Base-by-base conservation (phyloP, 371 early-diverging fungal genomes). In the Mortierella sp. region DNA sequence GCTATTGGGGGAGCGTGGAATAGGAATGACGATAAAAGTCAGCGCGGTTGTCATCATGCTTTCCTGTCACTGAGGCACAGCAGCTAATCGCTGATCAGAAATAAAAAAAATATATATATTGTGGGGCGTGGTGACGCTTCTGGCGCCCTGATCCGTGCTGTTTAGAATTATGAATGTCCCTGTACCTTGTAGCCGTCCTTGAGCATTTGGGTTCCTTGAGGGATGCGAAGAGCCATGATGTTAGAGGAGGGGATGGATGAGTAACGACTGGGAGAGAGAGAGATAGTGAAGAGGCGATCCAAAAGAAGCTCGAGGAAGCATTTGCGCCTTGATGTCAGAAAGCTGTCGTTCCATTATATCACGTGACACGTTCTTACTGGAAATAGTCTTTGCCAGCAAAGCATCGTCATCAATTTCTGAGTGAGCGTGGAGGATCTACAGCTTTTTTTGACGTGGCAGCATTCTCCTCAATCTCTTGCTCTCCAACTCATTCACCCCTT, bases 141-240 rank as follows among this genome's bases (percentile, higher is more conserved):
- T 52, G 64, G 55, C 2, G 55, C 55, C 24, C 30, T 28, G 55
- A 55, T 55, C 55, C 9, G 55, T 14, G 11, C 4, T 55, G 28
- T 4, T 24, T 55, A 24, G 24, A 30, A 55, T 55, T 28, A 24
- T 10, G 55, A 28, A 43, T 45, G 55, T 14, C 20, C 20, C 14
- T 14, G 61, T 88, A 95, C 96, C 92, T 97, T 96, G 91, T 96
- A 97, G 69, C 98, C 98, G 55, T 97, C 98, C 89, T 97, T 97
- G 86, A 98, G 96, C 78, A 98, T 91, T 86, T 95, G 94, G 26
- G 95, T 94, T 75, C 93, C 86, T 87, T 97, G 94, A 51, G 97
- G 97, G 78, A 98, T 93, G 74, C 96, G 94, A 78, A 98, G 89
- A 63, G 97, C 97, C 98, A 98, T 98, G 66, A 28, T 52, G 67